phyloP scores from a whole-genome alignment of 1,284 basidiomycete species.

The Cryptococcus jaspeensis region DNA sequence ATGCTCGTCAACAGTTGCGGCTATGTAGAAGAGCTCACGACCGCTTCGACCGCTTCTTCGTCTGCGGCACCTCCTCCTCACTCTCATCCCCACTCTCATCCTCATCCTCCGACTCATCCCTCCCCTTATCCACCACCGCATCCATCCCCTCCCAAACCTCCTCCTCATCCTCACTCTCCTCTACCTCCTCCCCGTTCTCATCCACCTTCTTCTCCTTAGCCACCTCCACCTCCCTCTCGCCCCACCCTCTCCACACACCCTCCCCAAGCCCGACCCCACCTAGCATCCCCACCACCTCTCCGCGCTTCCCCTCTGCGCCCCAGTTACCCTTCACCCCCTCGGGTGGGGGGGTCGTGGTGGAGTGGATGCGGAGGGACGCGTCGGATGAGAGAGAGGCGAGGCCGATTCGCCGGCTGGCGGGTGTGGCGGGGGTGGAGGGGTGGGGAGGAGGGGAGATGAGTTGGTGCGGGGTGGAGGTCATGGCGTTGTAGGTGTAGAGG shows the following conservation, averaged over 20 bases:
- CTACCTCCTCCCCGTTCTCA: slow-evolving; percentile 35
- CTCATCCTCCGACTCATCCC: slow-evolving; percentile 17
- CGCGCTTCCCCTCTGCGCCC: slow-evolving; percentile 61
- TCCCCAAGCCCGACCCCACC: slow-evolving; percentile 62
- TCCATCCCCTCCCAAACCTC: slow-evolving; percentile 52
- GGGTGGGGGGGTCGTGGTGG: slow-evolving; percentile 57
- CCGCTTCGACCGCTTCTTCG: slow-evolving; percentile 7
- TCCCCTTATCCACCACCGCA: slow-evolving; percentile 27
- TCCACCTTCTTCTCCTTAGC: slow-evolving; percentile 27
- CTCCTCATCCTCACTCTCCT: slow-evolving; percentile 31
- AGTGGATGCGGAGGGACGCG: slow-evolving; percentile 65
- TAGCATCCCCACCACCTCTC: slow-evolving; percentile 64
- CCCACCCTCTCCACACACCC: slow-evolving; percentile 58
- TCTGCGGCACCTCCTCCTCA: slow-evolving; percentile 9
- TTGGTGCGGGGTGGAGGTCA: slow-evolving; percentile 40
- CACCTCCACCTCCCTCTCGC: slow-evolving; percentile 55
- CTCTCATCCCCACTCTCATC: slow-evolving; percentile 20
- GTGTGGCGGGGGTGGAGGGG: background rate
- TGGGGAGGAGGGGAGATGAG: slow-evolving; percentile 32
- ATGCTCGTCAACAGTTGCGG: too few relatives aligned
- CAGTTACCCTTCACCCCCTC: slow-evolving; percentile 57
- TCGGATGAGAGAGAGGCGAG: slow-evolving; percentile 45
- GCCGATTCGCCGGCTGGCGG: slow-evolving; percentile 16
- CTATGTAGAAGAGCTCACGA: too few relatives aligned
- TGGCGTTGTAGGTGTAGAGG: slow-evolving; percentile 63